Evolutionary conservation across 2,329 filamentous ascomycete species (phyloP).

Genomic region (Thermomyces lanuginosus): DNA sequence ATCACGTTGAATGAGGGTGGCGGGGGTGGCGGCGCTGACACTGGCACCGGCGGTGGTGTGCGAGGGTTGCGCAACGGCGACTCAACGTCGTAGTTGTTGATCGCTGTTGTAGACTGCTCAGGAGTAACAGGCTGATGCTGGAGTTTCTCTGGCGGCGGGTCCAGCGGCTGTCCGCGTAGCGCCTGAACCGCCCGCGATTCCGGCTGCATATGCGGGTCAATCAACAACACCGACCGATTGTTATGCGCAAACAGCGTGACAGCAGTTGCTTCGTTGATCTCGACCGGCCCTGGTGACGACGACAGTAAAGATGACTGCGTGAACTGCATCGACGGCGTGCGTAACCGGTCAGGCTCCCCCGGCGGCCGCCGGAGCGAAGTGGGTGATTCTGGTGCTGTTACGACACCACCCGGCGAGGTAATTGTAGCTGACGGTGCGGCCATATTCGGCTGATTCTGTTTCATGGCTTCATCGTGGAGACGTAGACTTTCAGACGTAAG

Average conservation of each 20-base stretch:
- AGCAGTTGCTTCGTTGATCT: conserved; percentile 45
- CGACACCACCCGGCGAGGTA: conserved; percentile 11
- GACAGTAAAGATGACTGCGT: conserved; percentile 32
- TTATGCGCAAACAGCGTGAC: conserved; percentile 47
- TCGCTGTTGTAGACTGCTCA: conserved; percentile 8
- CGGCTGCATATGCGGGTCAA: conserved; percentile 34
- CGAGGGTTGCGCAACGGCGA: conserved; percentile 45
- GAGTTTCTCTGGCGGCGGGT: too few relatives aligned
- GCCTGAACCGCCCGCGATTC: conserved; percentile 17
- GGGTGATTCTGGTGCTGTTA: conserved; percentile 14
- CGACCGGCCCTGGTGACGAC: conserved; percentile 35
- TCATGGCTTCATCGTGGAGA: conserved; percentile 17
- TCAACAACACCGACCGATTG: conserved; percentile 46
- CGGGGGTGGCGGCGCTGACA: too few relatives aligned
- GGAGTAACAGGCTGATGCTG: too few relatives aligned
- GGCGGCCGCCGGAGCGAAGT: conserved; percentile 20
- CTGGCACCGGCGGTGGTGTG: too few relatives aligned
- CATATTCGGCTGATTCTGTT: conserved; percentile 11
- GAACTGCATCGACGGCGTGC: conserved; percentile 33
- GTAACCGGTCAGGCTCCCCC: conserved; percentile 25
- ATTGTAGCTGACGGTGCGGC: conserved; percentile 10
- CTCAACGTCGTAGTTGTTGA: conserved; percentile 33
- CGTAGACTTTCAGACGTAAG: conserved; percentile 28
- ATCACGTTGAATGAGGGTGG: conserved; percentile 41
- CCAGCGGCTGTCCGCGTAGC: conserved; percentile 10